These are phyloP conservation scores for Colletotrichum sp. DNA, from an alignment of 2,329 filamentous ascomycete genomes.

Conservation along the genomic window DNA sequence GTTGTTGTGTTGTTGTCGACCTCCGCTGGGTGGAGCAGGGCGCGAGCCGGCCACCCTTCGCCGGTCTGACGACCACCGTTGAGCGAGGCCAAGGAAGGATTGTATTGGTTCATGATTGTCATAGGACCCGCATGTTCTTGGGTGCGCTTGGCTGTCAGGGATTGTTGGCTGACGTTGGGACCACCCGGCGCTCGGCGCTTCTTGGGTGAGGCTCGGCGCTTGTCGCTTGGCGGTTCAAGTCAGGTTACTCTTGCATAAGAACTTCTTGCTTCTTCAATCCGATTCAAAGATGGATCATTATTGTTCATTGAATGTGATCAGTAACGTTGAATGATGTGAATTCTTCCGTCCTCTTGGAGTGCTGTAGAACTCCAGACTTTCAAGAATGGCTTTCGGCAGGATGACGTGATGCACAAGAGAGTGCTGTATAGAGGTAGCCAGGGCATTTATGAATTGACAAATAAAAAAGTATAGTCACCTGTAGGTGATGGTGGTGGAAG, in stretches of 20 bases:
- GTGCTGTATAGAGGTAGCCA: neutral
- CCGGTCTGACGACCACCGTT: neutral
- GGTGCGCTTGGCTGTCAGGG: conserved; percentile 5
- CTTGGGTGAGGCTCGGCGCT: conserved; percentile 15
- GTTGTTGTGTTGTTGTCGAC: neutral
- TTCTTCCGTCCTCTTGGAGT: neutral
- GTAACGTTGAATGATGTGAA: neutral
- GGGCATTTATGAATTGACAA: neutral
- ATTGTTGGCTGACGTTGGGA: neutral
- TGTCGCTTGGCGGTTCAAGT: conserved; percentile 6
- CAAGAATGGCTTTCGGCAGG: neutral
- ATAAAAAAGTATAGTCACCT: neutral
- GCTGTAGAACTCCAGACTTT: neutral
- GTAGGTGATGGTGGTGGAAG: neutral
- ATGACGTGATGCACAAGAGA: neutral
- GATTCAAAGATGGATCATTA: neutral
- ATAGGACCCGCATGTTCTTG: neutral
- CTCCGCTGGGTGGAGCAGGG: neutral
- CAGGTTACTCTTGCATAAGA: neutral
- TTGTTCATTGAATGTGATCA: neutral
- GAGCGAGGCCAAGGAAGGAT: neutral
- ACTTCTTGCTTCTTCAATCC: neutral
- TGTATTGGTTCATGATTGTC: neutral
- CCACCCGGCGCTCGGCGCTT: conserved; percentile 5
- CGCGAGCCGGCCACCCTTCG: neutral